phyloP scores from a whole-genome alignment of 129 eudicot genomes.

The Rutidosis leptorrhynchoides region DNA sequence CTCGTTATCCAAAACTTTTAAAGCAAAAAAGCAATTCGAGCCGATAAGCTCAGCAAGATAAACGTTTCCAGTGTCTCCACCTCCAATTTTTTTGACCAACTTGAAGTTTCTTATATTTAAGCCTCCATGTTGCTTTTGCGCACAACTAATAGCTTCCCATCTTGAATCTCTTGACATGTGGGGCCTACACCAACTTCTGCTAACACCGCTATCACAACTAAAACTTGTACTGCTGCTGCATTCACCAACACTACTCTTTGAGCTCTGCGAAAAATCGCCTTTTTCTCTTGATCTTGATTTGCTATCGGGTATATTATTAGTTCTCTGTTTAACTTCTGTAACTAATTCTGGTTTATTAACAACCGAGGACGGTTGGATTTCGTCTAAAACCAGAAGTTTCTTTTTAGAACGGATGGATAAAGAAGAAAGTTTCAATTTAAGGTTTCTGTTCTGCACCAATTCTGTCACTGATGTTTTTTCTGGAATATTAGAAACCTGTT shows the following conservation, averaged over 20 bases:
- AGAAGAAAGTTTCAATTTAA: constrained; percentile 39
- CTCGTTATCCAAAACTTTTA: constrained; percentile 83
- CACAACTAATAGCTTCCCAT: constrained; percentile 67
- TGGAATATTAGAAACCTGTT: constrained; percentile 30
- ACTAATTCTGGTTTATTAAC: constrained; percentile 22
- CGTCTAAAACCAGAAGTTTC: constrained; percentile 48
- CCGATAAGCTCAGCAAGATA: constrained; percentile 76
- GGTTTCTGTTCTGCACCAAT: constrained; percentile 30
- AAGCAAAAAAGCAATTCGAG: constrained; percentile 62
- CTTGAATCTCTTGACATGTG: constrained; percentile 87
- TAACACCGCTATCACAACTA: constrained; percentile 71
- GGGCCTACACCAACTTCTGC: constrained; percentile 57
- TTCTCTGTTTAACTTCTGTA: constrained; percentile 15
- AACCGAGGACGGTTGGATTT: constrained; percentile 32
- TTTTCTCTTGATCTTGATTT: constrained; percentile 52
- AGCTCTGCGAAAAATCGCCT: constrained; percentile 80
- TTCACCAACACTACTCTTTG: constrained; percentile 82
- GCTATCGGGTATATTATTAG: constrained; percentile 36
- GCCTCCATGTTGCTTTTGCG: constrained; percentile 53
- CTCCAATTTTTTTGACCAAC: constrained; percentile 70
- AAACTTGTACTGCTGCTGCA: constrained; percentile 70
- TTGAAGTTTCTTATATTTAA: constrained; percentile 61
- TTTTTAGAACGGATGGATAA: constrained; percentile 30
- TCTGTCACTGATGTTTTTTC: constrained; percentile 29
- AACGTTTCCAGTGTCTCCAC: constrained; percentile 83